phyloP scores from a whole-genome alignment of 2,329 filamentous ascomycete species.

The Fusarium xyrophilum region DNA sequence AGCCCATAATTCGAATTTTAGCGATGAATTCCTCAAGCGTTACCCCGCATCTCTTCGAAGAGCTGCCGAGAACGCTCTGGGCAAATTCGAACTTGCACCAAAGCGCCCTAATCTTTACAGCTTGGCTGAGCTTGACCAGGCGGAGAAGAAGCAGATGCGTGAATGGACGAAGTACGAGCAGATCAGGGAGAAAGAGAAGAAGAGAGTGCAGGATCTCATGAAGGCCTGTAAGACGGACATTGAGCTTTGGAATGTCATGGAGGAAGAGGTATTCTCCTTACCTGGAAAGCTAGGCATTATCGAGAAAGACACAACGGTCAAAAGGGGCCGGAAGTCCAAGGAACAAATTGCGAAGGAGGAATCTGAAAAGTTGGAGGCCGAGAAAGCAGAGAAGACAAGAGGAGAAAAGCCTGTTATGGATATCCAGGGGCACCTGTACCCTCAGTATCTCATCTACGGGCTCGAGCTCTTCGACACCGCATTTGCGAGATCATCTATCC shows the following conservation, averaged over 20 bases:
- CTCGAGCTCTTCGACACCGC: slow-evolving; percentile 62
- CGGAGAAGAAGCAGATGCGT: slow-evolving; percentile 44
- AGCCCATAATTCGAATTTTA: slow-evolving; percentile 43
- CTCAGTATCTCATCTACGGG: slow-evolving; percentile 64
- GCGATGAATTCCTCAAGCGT: slow-evolving; percentile 47
- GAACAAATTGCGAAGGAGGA: slow-evolving; percentile 11
- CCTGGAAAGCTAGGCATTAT: slow-evolving; percentile 63
- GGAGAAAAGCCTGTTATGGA: slow-evolving; percentile 54
- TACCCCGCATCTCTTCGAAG: slow-evolving; percentile 51
- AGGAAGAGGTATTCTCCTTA: slow-evolving; percentile 70
- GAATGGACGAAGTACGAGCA: slow-evolving; percentile 48
- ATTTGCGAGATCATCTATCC: slow-evolving; percentile 64
- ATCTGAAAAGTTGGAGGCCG: neutral
- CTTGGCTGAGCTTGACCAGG: slow-evolving; percentile 44
- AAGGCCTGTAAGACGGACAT: slow-evolving; percentile 63
- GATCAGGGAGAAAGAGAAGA: slow-evolving; percentile 55
- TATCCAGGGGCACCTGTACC: slow-evolving; percentile 69
- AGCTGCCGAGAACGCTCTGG: slow-evolving; percentile 50
- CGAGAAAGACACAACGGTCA: slow-evolving; percentile 21
- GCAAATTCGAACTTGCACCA: slow-evolving; percentile 48
- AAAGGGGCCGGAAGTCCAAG: slow-evolving; percentile 20
- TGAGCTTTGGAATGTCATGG: slow-evolving; percentile 71
- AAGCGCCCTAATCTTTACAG: slow-evolving; percentile 34
- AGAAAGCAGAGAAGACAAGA: neutral
- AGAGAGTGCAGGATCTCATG: slow-evolving; percentile 62